phyloP scores from a whole-genome alignment of 1,284 basidiomycete genomes.

The Anthracocystis setariae region DNA sequence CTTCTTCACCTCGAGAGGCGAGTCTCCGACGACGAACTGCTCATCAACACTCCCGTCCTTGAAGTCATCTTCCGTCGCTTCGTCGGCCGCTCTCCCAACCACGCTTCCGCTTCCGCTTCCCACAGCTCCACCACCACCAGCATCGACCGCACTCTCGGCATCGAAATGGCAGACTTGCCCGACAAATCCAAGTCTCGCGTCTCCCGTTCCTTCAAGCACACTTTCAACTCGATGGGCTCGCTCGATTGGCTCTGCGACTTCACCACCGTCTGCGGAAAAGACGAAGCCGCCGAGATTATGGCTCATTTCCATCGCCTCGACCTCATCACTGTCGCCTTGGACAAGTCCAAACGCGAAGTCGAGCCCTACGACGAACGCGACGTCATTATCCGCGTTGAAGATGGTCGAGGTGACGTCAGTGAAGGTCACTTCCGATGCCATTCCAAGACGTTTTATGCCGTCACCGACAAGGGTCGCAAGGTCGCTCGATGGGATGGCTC shows the following conservation, averaged over 20 bases:
- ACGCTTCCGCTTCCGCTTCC: conserved; percentile 9
- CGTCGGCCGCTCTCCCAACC: conserved; percentile 74
- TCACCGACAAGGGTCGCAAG: conserved; percentile 88
- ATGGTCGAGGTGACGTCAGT: conserved; percentile 45
- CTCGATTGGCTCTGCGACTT: conserved; percentile 98
- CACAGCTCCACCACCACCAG: conserved; percentile 9
- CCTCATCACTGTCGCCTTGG: conserved; percentile 80
- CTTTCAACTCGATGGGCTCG: conserved; percentile 85
- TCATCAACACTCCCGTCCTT: conserved; percentile 90
- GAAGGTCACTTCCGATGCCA: conserved; percentile 87
- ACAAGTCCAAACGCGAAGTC: conserved; percentile 68
- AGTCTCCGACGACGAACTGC: conserved; percentile 93
- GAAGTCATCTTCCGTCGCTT: conserved; percentile 95
- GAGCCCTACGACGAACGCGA: conserved; percentile 53
- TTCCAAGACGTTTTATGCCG: conserved; percentile 89
- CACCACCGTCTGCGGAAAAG: conserved; percentile 91
- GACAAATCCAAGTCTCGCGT: conserved; percentile 75
- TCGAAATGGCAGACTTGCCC: conserved; percentile 74
- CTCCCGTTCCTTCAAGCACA: conserved; percentile 81
- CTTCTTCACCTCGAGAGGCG: conserved; percentile 94
- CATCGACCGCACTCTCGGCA: conserved; percentile 70
- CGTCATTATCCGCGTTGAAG: conserved; percentile 58
- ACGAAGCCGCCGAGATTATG: conserved; percentile 96
- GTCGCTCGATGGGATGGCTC: conserved; percentile 76
- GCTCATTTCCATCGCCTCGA: conserved; percentile 97